Base-by-base conservation (phyloP, 805 yeast genomes). In the Candida insectalens region DNA sequence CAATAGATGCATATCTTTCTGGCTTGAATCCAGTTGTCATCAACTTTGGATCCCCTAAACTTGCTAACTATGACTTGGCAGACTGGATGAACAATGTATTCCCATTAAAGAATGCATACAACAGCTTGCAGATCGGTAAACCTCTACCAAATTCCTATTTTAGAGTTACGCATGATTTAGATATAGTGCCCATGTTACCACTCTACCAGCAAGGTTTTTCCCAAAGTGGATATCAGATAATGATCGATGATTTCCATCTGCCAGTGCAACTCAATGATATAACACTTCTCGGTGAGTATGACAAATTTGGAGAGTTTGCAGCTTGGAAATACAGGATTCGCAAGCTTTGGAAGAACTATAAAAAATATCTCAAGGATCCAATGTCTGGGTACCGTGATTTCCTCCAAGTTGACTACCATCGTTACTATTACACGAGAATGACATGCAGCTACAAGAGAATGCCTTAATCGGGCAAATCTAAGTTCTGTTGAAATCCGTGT, bases 21-120 rank as follows among this genome's bases (percentile, higher is more conserved):
- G 85, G 83, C 0, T 58, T 57, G 36, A 50, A 67, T 4, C 82
- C 83, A 1, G 46, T 68, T 27, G 72, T 77, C 1, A 54, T 79
- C 13, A 63, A 77, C 2, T 74, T 57, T 54, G 89, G 77, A 2
- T 67, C 74, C 7, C 83, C 88, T 1, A 70, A 71, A 42, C 59
- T 79, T 25, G 83, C 83, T 5, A 76, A 79, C 49, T 42, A 44
- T 5, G 51, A 55, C 4, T 62, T 76, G 51, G 63, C 67, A 25
- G 47, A 55, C 22, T 76, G 71, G 63, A 65, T 74, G 19, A 76
- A 79, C 49, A 35, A 42, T 0, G 33, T 66, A 9, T 75, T 74
- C 39, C 26, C 6, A 27, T 37, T 22, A 41, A 41, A 17, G 25
- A 25, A 9, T 21, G 19, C 13, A 74, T 76, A 12, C 8, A 30